Conservation (phyloP, 1,284 basidiomycete species). For the Ceraceosorus guamensis region DNA sequence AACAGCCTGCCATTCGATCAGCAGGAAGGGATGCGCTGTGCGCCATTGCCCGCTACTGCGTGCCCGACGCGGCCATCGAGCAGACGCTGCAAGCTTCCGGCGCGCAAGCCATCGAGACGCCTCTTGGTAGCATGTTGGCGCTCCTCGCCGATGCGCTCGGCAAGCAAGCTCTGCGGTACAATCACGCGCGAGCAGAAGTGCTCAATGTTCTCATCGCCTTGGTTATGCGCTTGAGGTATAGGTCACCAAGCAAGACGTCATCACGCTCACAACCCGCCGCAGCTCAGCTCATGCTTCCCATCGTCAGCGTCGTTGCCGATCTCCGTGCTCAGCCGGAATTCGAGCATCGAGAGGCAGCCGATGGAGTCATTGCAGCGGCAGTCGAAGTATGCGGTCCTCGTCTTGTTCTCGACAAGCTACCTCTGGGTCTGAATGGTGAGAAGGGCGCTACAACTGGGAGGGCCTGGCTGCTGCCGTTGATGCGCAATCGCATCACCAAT, state of each 20-base stretch:
- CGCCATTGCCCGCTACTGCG: slow-evolving; percentile 37
- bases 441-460: slow-evolving; percentile 56
- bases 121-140: slow-evolving; percentile 27
- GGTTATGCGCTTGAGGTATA: slow-evolving; percentile 33
- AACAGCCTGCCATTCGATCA: slow-evolving; percentile 27
- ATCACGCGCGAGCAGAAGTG: slow-evolving; percentile 36
- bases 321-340: slow-evolving; percentile 73
- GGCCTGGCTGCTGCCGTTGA: slow-evolving; percentile 84
- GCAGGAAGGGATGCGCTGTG: slow-evolving; percentile 34
- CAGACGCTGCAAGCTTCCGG: slow-evolving; percentile 19
- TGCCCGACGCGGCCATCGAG: slow-evolving; percentile 34
- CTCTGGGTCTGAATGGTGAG: slow-evolving; percentile 63
- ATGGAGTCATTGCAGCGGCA: slow-evolving; percentile 69
- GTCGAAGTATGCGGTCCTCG: slow-evolving; percentile 82
- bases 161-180: slow-evolving; percentile 37
- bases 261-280: slow-evolving; percentile 55
- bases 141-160: slow-evolving; percentile 39
- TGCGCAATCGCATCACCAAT: slow-evolving; percentile 70
- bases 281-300: slow-evolving; percentile 63
- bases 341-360: slow-evolving; percentile 82
- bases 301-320: slow-evolving; percentile 69
- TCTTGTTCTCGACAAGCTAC: slow-evolving; percentile 66
- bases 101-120: slow-evolving; percentile 15
- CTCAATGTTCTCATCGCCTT: slow-evolving; percentile 37
- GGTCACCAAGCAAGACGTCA: slow-evolving; percentile 16